These are phyloP conservation scores for Cokeromyces recurvatus DNA, from an alignment of 371 early-diverging fungal species.

Conservation along the genomic window DNA sequence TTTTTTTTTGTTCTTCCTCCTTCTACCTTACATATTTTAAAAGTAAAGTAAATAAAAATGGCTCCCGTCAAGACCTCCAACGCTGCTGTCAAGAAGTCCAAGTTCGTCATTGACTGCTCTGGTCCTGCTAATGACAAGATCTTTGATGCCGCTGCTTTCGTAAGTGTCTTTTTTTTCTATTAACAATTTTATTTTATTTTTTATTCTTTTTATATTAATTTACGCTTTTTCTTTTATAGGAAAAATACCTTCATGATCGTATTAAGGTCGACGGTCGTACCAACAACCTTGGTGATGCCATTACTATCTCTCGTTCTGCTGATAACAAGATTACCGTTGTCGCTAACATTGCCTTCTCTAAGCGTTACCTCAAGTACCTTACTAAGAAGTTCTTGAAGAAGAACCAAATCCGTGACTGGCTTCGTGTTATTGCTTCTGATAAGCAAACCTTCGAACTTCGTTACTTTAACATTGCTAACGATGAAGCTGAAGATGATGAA, in stretches of 20 bases:
- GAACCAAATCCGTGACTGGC: constrained; percentile 97
- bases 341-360: constrained; percentile 82
- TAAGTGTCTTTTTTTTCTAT: too few relatives aligned
- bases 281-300: constrained; percentile 89
- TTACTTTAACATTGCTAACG: constrained; percentile 93
- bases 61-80: constrained; percentile 46
- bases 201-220: too few relatives aligned
- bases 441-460: constrained; percentile 93
- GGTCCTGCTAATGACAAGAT: constrained; percentile 94
- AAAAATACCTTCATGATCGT: constrained; percentile 97
- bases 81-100: constrained; percentile 50
- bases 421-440: constrained; percentile 91
- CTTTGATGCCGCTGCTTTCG: constrained; percentile 94
- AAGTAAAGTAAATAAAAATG: too few relatives aligned
- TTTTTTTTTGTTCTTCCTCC: too few relatives aligned
- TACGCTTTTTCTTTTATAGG: constrained; percentile 43
- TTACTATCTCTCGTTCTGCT: constrained; percentile 77
- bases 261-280: constrained; percentile 97
- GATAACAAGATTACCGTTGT: constrained; percentile 78
- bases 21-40: too few relatives aligned
- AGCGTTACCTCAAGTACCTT: constrained; percentile 99
- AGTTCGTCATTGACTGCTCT: constrained; percentile 92
- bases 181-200: too few relatives aligned
- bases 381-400: constrained; percentile 99
- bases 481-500: constrained; percentile 78